These are phyloP conservation scores for Aspergillus conjunctus DNA, from an alignment of 495 filamentous ascomycete species.

Conservation along the genomic window DNA sequence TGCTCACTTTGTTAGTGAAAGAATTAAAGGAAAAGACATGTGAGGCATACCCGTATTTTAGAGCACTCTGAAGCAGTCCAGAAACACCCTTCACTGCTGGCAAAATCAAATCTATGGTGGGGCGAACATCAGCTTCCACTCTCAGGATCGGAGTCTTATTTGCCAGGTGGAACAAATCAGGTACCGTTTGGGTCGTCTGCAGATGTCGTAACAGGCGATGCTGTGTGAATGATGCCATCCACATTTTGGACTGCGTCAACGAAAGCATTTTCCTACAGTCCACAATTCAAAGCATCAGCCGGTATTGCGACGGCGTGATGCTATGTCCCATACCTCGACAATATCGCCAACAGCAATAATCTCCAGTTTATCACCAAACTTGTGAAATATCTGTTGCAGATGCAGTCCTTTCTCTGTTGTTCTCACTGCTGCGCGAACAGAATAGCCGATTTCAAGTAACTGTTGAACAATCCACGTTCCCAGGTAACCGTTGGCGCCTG, in stretches of 20 bases:
- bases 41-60: conserved; percentile 1
- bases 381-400: background rate
- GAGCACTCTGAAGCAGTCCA: background rate
- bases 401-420: background rate
- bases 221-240: background rate
- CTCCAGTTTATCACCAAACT: background rate
- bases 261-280: background rate
- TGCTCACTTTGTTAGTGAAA: background rate
- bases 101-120: background rate
- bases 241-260: background rate
- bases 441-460: background rate
- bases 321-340: background rate
- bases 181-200: background rate
- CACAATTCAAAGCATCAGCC: no score
- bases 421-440: background rate
- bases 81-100: background rate
- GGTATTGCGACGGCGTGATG: background rate
- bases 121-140: background rate
- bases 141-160: background rate
- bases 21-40: background rate
- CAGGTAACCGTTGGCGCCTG: background rate
- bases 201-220: background rate
- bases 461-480: background rate
- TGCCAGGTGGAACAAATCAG: background rate
- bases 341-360: background rate